These are phyloP conservation scores for Lichtheimia ramosa DNA, from an alignment of 371 early-diverging fungal species.

Conservation along the genomic window DNA sequence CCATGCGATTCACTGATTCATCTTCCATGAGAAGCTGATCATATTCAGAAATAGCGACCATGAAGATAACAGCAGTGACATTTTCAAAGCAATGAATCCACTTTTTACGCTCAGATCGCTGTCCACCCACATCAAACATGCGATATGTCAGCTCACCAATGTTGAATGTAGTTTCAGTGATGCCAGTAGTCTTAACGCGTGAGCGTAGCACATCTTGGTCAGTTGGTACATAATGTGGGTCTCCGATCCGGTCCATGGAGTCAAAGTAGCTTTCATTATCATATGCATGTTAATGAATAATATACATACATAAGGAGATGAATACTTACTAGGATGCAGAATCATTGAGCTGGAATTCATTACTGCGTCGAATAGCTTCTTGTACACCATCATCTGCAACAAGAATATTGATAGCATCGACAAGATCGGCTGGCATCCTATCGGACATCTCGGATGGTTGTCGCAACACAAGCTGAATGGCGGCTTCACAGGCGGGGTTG, in stretches of 20 bases:
- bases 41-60: slow-evolving; percentile 90
- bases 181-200: slow-evolving; percentile 85
- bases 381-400: slow-evolving; percentile 82
- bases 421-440: slow-evolving; percentile 63
- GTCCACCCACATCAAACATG: slow-evolving; percentile 96
- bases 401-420: slow-evolving; percentile 70
- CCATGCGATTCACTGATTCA: slow-evolving; percentile 75
- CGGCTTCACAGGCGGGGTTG: slow-evolving; percentile 62
- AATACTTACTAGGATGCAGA: slow-evolving; percentile 75
- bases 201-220: slow-evolving; percentile 87
- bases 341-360: slow-evolving; percentile 88
- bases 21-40: slow-evolving; percentile 93
- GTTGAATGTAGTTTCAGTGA: slow-evolving; percentile 84
- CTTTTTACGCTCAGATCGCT: slow-evolving; percentile 89
- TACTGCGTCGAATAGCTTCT: slow-evolving; percentile 69
- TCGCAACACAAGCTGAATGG: slow-evolving; percentile 53
- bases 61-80: slow-evolving; percentile 90
- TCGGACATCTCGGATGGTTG: slow-evolving; percentile 45
- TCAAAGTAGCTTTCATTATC: slow-evolving; percentile 73
- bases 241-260: slow-evolving; percentile 78
- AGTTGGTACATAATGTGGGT: slow-evolving; percentile 73
- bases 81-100: slow-evolving; percentile 95
- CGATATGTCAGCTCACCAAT: slow-evolving; percentile 78
- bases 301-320: not conserved
- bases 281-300: slow-evolving; percentile 1